Base-by-base conservation (phyloP, 257 asterid genomes). In the Salvia rosmarinus region DNA sequence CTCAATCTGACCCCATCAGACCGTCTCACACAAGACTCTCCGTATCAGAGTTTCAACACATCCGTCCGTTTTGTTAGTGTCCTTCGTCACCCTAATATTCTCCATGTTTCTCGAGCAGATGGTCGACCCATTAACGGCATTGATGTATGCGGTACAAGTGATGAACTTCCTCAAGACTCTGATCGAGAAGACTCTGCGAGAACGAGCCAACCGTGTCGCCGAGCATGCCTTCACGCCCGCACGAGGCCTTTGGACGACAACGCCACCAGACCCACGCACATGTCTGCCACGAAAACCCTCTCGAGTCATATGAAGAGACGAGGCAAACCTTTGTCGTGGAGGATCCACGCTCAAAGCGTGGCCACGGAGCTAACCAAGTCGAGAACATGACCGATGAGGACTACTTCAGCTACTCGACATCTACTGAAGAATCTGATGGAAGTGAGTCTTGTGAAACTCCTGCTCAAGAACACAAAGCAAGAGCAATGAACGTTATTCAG, bases 131-230 rank as follows among this genome's bases (percentile, higher is more conserved):
- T 75, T 92, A 83, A 90, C 90, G 49, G 98, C 96, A 42, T 68
- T 92, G 78, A 90, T 92, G 96, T 90, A 90, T 32, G 98, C 98
- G 1, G 99, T 90, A 56, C 96, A 90, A 84, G 96, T 92, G 73
- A 90, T 92, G 97, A 90, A 92, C 88, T 90, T 92, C 76, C 89
- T 95, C 23, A 89, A 83, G 87, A 87, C 87, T 4, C 96, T 95
- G 4, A 85, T 91, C 17, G 96, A 89, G 86, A 91, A 88, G 88
- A 83, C 88, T 32, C 76, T 95, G 76, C 85, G 84, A 21, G 96
- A 82, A 30, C 89, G 99, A 71, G 81, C 75, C 66, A 92, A 88
- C 72, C 67, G 80, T 56, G 65, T 83, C 13, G 58, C 84, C 5
- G 96, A 88, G 58, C 81, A 86, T 17, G 73, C 81, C 47, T 63